Conservation (phyloP, 2,329 filamentous ascomycete genomes). For the Ploettnerulaceae sp. region DNA sequence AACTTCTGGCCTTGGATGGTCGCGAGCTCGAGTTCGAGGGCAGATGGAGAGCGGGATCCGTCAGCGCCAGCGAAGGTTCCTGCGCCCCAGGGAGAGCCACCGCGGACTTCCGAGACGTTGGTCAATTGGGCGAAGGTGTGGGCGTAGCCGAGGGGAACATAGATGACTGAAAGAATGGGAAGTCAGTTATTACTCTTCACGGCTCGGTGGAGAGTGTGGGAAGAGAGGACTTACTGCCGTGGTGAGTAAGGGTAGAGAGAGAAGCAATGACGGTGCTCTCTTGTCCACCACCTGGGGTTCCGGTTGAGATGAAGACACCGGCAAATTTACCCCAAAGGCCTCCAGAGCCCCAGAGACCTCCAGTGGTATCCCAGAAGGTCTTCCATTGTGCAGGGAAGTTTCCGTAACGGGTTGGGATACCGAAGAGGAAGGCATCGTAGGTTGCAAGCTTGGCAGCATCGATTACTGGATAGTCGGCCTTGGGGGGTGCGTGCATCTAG, state of each 20-base stretch:
- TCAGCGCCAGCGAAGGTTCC: constrained; percentile 48
- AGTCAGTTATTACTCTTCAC: neutral
- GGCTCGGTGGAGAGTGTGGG: neutral
- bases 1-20: constrained; percentile 79
- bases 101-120: constrained; percentile 74
- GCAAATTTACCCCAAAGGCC: constrained; percentile 83
- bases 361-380: constrained; percentile 80
- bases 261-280: constrained; percentile 77
- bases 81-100: constrained; percentile 66
- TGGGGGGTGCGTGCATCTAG: constrained; percentile 78
- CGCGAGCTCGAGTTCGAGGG: constrained; percentile 74
- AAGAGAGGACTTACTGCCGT: constrained; percentile 52
- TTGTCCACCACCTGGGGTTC: constrained; percentile 80
- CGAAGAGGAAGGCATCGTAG: constrained; percentile 88
- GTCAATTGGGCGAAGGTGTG: constrained; percentile 66
- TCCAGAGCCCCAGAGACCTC: constrained; percentile 75
- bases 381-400: constrained; percentile 98
- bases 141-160: constrained; percentile 91
- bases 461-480: constrained; percentile 63
- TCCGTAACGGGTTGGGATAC: constrained; percentile 92
- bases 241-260: constrained; percentile 84
- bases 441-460: constrained; percentile 54
- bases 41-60: constrained; percentile 75
- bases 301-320: constrained; percentile 88
- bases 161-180: constrained; percentile 54